Conservation (phyloP, 228 moss, liverwort and hornwort genomes). For the Sphagnum magellanicum region DNA sequence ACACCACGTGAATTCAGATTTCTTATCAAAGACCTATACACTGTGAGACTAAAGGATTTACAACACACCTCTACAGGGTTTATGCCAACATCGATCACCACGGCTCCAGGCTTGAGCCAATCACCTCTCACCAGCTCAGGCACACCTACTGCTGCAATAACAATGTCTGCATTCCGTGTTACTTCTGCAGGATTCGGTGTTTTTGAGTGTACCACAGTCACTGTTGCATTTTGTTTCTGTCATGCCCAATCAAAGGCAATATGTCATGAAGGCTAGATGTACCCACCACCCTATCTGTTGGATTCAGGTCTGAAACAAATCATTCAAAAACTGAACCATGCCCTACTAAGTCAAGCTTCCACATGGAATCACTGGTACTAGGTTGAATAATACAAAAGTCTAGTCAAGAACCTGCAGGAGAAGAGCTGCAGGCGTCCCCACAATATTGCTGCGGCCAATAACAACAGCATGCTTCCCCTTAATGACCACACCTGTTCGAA, state of each 20-base stretch:
- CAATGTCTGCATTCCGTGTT: slow-evolving; percentile 72
- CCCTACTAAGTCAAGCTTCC: no score
- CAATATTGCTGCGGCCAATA: slow-evolving; percentile 93
- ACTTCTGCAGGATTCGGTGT: slow-evolving; percentile 84
- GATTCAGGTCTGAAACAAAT: neutral
- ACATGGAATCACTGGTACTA: no score
- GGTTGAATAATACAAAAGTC: no score
- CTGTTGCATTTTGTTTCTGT: slow-evolving; percentile 86
- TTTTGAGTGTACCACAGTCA: slow-evolving; percentile 87
- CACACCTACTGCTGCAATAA: slow-evolving; percentile 79
- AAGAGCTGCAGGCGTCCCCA: slow-evolving; percentile 88
- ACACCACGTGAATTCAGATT: no score
- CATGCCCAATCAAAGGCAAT: neutral
- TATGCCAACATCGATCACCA: slow-evolving; percentile 93
- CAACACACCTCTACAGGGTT: slow-evolving; percentile 63
- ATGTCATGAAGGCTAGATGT: no score
- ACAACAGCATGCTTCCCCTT: slow-evolving; percentile 91
- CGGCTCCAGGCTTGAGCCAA: slow-evolving; percentile 95
- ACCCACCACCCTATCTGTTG: neutral
- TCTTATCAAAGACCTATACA: no score
- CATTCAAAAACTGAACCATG: no score
- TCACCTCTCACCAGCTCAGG: slow-evolving; percentile 80
- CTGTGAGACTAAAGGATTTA: neutral
- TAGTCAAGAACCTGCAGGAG: slow-evolving; percentile 61
- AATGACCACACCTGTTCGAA: slow-evolving; percentile 74